Conservation (phyloP, 257 asterid species). For the Paraleonurus japonicus region DNA sequence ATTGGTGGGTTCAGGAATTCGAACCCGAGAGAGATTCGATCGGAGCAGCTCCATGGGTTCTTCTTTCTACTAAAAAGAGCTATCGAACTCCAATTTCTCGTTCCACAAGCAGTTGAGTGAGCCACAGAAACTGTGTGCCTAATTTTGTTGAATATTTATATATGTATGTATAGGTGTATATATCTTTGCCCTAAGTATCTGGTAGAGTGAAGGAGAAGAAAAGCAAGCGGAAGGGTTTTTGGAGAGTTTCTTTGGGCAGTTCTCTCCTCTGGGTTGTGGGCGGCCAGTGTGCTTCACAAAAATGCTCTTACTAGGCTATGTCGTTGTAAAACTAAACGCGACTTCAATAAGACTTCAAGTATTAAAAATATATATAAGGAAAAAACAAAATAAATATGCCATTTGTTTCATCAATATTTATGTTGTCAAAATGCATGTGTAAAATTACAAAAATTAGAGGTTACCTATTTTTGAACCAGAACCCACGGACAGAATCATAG, state of each 20-base stretch:
- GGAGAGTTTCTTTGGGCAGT: conserved; percentile 21
- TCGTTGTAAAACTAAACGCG: background rate
- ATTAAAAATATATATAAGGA: background rate
- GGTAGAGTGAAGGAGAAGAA: conserved; percentile 18
- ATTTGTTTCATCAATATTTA: background rate
- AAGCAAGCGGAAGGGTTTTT: conserved; percentile 22
- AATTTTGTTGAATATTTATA: background rate
- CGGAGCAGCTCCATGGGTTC: conserved; percentile 81
- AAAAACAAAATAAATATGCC: background rate
- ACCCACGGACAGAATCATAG: too few relatives aligned
- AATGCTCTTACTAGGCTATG: background rate
- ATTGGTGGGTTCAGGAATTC: conserved; percentile 94
- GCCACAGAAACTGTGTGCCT: conserved; percentile 3
- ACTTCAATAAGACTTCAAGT: background rate
- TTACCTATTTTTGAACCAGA: too few relatives aligned
- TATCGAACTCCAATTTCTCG: background rate
- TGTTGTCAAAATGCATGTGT: too few relatives aligned
- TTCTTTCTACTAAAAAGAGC: background rate
- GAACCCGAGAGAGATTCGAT: conserved; percentile 79
- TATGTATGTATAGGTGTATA: conserved; percentile 17
- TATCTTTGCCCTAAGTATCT: conserved; percentile 31
- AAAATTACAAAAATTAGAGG: too few relatives aligned
- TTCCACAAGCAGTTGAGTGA: conserved; percentile 15
- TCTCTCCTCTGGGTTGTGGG: background rate
- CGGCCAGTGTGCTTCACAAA: background rate